Evolutionary conservation across 257 asterid genomes (phyloP).

Genomic region (Petrea volubilis): DNA sequence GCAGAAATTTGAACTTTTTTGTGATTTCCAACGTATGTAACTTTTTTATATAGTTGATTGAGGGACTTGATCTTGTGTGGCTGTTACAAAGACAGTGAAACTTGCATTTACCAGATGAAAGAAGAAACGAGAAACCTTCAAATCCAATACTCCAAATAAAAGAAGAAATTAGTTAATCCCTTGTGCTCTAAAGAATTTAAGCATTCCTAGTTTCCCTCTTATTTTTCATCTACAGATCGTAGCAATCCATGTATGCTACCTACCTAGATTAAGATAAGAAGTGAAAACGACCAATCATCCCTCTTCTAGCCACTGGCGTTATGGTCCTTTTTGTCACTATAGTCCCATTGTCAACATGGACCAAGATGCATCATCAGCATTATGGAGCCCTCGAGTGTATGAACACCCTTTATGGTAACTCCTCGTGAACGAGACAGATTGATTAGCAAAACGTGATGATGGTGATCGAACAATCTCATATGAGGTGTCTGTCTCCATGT

Average conservation of each 20-base stretch:
- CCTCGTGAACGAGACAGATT: slow-evolving; percentile 52
- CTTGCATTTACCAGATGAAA: no score
- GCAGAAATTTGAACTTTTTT: not conserved
- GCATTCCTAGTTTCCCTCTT: not conserved
- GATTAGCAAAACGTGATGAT: slow-evolving; percentile 73
- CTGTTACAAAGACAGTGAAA: not conserved
- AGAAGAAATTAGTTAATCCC: no score
- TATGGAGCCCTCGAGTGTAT: not conserved
- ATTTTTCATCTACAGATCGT: not conserved
- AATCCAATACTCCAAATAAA: not conserved
- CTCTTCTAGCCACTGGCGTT: slow-evolving; percentile 1
- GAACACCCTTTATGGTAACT: not conserved
- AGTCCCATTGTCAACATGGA: slow-evolving; percentile 24
- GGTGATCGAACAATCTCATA: slow-evolving; percentile 37
- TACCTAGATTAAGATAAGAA: not conserved
- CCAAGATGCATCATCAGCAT: slow-evolving; percentile 5
- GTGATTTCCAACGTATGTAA: not conserved
- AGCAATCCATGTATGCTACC: not conserved
- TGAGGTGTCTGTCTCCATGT: not conserved
- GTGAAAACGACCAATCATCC: slow-evolving; percentile 42
- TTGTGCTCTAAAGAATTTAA: not conserved
- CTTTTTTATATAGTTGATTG: not conserved
- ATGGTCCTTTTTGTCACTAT: slow-evolving; percentile 32
- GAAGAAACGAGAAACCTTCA: not conserved
- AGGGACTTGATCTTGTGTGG: not conserved